Conservation (phyloP, 108 stramenopile species). For the Skeletonema grethae region DNA sequence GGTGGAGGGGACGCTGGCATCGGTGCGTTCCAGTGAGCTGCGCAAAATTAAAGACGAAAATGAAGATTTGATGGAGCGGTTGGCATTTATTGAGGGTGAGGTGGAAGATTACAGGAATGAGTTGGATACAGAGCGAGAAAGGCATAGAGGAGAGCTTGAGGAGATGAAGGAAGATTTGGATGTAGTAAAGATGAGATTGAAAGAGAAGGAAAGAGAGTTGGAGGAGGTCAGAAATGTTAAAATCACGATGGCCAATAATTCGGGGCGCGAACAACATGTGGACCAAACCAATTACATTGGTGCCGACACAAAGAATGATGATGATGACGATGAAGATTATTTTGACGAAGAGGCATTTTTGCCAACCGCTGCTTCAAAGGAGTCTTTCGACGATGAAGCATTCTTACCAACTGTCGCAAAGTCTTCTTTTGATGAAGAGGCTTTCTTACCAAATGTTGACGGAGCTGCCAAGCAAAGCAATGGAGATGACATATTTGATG, state of each 20-base stretch:
- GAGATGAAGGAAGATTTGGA: slow-evolving; percentile 51
- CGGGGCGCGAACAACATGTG: neutral
- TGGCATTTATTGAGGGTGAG: slow-evolving; percentile 86
- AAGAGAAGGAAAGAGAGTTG: slow-evolving; percentile 24
- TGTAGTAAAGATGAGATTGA: slow-evolving; percentile 29
- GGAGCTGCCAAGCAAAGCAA: slow-evolving; percentile 1
- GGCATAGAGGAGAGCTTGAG: slow-evolving; percentile 69
- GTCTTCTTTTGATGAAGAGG: neutral
- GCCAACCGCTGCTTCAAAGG: slow-evolving; percentile 1
- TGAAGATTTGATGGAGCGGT: slow-evolving; percentile 79
- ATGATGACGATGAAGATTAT: neutral
- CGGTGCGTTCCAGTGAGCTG: slow-evolving; percentile 24
- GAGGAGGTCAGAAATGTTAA: slow-evolving; percentile 12
- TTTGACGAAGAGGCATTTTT: neutral
- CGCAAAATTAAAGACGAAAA: slow-evolving; percentile 69
- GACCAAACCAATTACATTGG: slow-evolving; percentile 1
- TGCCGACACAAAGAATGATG: slow-evolving; percentile 9
- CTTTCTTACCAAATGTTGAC: neutral
- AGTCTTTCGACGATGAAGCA: neutral
- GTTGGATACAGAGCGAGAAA: slow-evolving; percentile 75
- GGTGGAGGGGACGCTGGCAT: slow-evolving; percentile 59
- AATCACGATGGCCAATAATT: slow-evolving; percentile 3
- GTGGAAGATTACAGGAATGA: slow-evolving; percentile 80
- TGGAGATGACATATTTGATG: slow-evolving; percentile 24
- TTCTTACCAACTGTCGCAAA: neutral